Conservation (phyloP, 2,329 filamentous ascomycete genomes). For the Fusarium irregulare region DNA sequence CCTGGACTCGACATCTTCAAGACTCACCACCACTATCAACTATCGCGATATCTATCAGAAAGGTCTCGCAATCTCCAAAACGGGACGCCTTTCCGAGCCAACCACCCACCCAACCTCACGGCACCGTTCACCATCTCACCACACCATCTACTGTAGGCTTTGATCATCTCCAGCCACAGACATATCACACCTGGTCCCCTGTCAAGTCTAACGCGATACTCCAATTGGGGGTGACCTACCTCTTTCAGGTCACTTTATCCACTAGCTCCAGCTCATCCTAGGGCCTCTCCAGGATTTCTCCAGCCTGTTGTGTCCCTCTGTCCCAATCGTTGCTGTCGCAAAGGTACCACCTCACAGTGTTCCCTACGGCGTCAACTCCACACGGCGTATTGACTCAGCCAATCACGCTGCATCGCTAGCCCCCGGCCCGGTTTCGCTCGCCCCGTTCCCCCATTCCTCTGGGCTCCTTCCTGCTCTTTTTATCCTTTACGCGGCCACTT, state of each 20-base stretch:
- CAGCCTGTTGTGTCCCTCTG: constrained; percentile 15
- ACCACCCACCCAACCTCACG: constrained; percentile 32
- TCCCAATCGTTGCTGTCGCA: neutral
- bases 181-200: constrained; percentile 25
- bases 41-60: constrained; percentile 13
- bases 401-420: constrained; percentile 18
- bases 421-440: constrained; percentile 34
- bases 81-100: constrained; percentile 26
- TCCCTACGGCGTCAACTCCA: constrained; percentile 30
- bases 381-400: neutral
- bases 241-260: constrained; percentile 31
- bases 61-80: constrained; percentile 23
- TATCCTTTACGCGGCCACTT: constrained; percentile 37
- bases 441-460: constrained; percentile 35
- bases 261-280: constrained; percentile 22
- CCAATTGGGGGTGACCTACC: constrained; percentile 30
- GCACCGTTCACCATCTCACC: constrained; percentile 21
- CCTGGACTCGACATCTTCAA: neutral
- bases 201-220: constrained; percentile 21
- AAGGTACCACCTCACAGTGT: constrained; percentile 46
- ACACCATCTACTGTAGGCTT: constrained; percentile 4
- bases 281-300: constrained; percentile 35
- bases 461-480: constrained; percentile 38
- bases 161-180: constrained; percentile 30
- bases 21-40: neutral